Conservation (phyloP, 2,329 filamentous ascomycete genomes). For the Colletotrichum tofieldiae region DNA sequence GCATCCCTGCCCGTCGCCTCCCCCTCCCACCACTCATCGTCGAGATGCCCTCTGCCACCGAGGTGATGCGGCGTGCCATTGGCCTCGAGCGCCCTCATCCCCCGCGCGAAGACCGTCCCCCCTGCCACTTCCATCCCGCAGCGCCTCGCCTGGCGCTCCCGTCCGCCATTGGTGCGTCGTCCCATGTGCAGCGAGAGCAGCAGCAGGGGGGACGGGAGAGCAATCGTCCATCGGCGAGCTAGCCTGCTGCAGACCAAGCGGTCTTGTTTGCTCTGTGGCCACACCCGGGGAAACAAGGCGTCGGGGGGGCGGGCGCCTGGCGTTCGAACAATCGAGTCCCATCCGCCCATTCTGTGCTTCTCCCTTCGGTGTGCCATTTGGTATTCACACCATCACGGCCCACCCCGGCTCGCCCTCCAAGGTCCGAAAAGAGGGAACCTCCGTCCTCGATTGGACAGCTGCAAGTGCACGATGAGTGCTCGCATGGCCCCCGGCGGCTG, state of each 20-base stretch:
- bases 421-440: neutral
- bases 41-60: slow-evolving; percentile 16
- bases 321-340: neutral
- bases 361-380: slow-evolving; percentile 1
- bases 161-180: slow-evolving; percentile 30
- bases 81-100: neutral
- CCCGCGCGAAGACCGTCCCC: neutral
- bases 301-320: slow-evolving; percentile 4
- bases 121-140: slow-evolving; percentile 27
- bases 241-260: slow-evolving; percentile 12
- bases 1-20: slow-evolving; percentile 34
- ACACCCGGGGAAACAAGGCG: neutral
- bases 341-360: neutral
- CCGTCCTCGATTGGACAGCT: slow-evolving; percentile 38
- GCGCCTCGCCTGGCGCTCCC: slow-evolving; percentile 40
- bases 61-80: slow-evolving; percentile 33
- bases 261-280: slow-evolving; percentile 6
- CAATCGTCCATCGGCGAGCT: slow-evolving; percentile 2
- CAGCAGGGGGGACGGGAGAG: slow-evolving; percentile 15
- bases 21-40: slow-evolving; percentile 34
- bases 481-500: slow-evolving; percentile 35
- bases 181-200: slow-evolving; percentile 7
- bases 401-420: neutral
- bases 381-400: slow-evolving; percentile 1
- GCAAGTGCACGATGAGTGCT: slow-evolving; percentile 29